A percentile compares a stretch with the other conserved stretches of the same genome.
Evolutionary conservation across 139 green algal genomes (phyloP).

Genomic region (Spirogloea muscicola): DNA sequence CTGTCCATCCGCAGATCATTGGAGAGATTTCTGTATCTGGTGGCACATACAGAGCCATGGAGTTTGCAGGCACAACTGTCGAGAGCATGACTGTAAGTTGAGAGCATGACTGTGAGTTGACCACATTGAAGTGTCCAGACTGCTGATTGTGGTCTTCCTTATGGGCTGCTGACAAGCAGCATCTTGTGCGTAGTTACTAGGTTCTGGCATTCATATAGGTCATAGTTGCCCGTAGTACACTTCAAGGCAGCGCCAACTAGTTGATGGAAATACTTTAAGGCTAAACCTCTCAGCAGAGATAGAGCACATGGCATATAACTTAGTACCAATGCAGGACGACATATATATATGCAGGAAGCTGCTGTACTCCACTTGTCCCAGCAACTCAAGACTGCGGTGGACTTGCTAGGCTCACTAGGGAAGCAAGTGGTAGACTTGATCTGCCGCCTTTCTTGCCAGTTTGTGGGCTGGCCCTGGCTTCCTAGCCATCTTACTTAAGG

Average conservation of each 20-base stretch:
- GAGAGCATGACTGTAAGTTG: slow-evolving; percentile 66
- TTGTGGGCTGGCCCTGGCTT: background rate
- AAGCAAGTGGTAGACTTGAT: background rate
- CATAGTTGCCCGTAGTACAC: background rate
- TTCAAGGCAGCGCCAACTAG: background rate
- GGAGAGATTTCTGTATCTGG: slow-evolving; percentile 83
- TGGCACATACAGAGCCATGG: slow-evolving; percentile 64
- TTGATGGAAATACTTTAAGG: too few relatives aligned
- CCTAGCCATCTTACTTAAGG: background rate
- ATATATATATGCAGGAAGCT: too few relatives aligned
- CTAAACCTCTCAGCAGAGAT: too few relatives aligned
- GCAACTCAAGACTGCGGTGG: background rate
- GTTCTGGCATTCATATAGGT: background rate
- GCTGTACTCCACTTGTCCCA: too few relatives aligned
- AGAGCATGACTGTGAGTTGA: slow-evolving; percentile 23
- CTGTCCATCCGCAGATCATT: slow-evolving; percentile 89
- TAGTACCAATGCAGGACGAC: background rate
- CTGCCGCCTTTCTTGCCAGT: background rate
- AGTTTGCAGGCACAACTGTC: slow-evolving; percentile 80
- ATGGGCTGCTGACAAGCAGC: background rate
- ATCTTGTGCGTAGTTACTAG: background rate
- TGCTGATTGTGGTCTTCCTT: background rate
- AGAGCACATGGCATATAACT: too few relatives aligned
- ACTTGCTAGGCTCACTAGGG: too few relatives aligned
- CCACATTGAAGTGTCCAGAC: background rate